Conservation (phyloP, 2,329 filamentous ascomycete genomes). For the Stagonosporopsis chrysanthemi region DNA sequence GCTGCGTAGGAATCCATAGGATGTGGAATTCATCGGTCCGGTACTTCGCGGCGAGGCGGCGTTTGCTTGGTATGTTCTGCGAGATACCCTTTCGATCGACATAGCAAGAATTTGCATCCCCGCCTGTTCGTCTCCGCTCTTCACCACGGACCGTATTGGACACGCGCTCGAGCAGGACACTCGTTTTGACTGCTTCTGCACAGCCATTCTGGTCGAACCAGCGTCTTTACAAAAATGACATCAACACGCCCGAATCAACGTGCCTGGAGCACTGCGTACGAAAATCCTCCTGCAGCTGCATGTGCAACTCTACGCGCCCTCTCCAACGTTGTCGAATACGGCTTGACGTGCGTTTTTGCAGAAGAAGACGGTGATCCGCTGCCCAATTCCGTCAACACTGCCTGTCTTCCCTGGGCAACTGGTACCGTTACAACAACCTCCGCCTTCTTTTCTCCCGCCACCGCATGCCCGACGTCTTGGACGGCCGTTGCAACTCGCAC, state of each 20-base stretch:
- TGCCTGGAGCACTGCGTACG: conserved; percentile 28
- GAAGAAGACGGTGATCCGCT: conserved; percentile 73
- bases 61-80: conserved; percentile 1
- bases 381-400: conserved; percentile 79
- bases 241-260: conserved; percentile 25
- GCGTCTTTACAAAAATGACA: conserved; percentile 16
- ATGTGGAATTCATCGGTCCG: neutral
- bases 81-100: neutral
- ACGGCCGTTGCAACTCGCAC: conserved; percentile 31
- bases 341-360: conserved; percentile 84
- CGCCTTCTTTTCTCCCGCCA: conserved; percentile 35
- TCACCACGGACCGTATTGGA: neutral
- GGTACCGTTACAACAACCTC: conserved; percentile 15
- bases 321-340: conserved; percentile 63
- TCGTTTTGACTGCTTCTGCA: neutral
- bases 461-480: conserved; percentile 33
- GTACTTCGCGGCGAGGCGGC: conserved; percentile 10
- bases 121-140: neutral
- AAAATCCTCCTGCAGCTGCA: conserved; percentile 24
- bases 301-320: conserved; percentile 30
- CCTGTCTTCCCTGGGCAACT: conserved; percentile 35
- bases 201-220: neutral
- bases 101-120: neutral
- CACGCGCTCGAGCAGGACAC: neutral
- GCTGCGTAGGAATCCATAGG: neutral